Base-by-base conservation (phyloP, 2,329 filamentous ascomycete species). In the Pseudocercospora eumusae region DNA sequence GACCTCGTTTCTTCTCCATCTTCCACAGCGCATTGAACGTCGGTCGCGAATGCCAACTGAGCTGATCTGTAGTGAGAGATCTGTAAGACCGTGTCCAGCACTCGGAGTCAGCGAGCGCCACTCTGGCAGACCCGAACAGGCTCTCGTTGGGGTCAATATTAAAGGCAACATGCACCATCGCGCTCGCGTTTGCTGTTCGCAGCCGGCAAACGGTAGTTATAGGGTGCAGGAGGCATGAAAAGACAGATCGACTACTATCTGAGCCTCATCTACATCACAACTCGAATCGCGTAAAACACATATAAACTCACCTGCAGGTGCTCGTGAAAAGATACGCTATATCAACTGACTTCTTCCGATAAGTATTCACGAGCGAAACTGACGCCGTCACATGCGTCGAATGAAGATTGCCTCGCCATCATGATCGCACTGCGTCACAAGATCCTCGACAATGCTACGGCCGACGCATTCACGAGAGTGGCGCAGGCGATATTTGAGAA, bases 371-470 rank as follows among this genome's bases (percentile, higher is more conserved):
- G 36, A 40, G 36, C 13, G 4, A 18, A 4, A 18, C 9, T 40
- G 15, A 40, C 15, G 25, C 33, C 9, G 28, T 54, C 25, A 40
- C 18, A 36, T 18, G 18, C 6, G 15, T 36, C n/a, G 10, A 13
- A 11, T n/a, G 7, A 11, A 13, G 52, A 33, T 25, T 23, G 31
- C 4, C 27, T n/a, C 4, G 7, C 15, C 28, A 23, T 15, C 27
- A 54, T 54, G 52, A 54, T 21, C 28, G 28, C 52, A 10, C 28
- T 18, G 52, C 28, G 15, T 54, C 52, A 54, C 52, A 36, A 21
- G 52, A 33, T 54, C 25, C 40, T 54, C 15, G 27, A 54, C 8
- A n/a, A 54, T 36, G 27, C n/a, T 28, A 11, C 31, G 52, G n/a
- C 52, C 5, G 2, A 21, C 6, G 8, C 23, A 54, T 54, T 54